These are phyloP conservation scores for Parachlorella kessleri DNA, from an alignment of 139 green algal genomes.

Conservation along the genomic window DNA sequence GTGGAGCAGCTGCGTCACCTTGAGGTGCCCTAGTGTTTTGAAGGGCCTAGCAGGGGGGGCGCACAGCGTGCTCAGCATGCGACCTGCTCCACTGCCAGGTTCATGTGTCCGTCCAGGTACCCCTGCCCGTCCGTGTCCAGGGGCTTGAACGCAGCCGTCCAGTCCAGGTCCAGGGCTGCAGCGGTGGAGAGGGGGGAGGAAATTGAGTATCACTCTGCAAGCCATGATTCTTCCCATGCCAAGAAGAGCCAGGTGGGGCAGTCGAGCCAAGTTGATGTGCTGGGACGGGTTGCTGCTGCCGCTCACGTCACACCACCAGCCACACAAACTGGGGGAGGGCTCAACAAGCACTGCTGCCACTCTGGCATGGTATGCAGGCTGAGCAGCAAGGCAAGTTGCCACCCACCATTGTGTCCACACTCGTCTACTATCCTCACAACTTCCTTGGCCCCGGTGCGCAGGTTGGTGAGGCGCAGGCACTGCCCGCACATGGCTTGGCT, in stretches of 20 bases:
- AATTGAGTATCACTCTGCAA: neutral
- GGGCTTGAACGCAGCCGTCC: neutral
- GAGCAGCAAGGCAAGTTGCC: no score
- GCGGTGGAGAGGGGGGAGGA: neutral
- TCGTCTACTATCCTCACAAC: neutral
- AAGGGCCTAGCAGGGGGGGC: no score
- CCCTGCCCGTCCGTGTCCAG: neutral
- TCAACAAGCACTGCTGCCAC: no score
- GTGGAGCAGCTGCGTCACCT: no score
- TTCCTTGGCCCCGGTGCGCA: neutral
- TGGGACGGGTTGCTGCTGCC: no score
- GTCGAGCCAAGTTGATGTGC: no score
- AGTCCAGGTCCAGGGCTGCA: neutral
- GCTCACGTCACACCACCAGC: no score
- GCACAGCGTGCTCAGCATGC: neutral
- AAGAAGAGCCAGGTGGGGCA: neutral
- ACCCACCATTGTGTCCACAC: neutral
- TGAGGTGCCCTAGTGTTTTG: no score
- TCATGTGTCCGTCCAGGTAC: neutral
- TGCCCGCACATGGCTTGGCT: neutral
- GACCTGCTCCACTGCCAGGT: neutral
- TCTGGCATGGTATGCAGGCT: no score
- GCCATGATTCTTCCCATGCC: neutral
- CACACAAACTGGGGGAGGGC: no score
- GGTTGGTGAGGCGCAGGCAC: conserved; percentile 2